These are phyloP conservation scores for Colletotrichum sp. DNA, from an alignment of 2,329 filamentous ascomycete species.

Conservation along the genomic window DNA sequence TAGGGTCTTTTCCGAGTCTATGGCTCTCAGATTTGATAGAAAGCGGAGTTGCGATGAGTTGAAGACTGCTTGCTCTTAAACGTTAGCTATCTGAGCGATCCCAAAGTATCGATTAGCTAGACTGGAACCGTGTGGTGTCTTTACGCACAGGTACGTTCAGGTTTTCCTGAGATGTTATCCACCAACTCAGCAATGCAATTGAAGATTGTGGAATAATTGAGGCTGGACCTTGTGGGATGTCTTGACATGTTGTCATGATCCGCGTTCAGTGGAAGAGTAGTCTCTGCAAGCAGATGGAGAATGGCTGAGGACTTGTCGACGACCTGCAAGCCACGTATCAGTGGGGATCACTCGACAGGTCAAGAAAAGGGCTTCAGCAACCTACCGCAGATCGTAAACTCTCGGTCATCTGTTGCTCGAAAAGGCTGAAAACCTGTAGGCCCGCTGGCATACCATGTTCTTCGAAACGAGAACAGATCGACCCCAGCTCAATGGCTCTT, in stretches of 20 bases:
- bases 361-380: background rate
- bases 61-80: background rate
- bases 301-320: background rate
- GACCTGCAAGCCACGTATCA: accelerated
- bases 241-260: background rate
- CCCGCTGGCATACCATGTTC: background rate
- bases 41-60: accelerated
- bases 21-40: accelerated
- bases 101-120: accelerated
- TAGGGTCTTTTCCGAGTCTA: accelerated
- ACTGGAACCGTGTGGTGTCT: too few species aligned
- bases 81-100: accelerated
- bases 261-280: background rate
- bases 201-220: accelerated
- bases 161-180: accelerated
- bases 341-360: accelerated
- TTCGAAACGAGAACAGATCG: accelerated
- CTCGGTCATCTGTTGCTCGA: accelerated
- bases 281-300: background rate
- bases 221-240: background rate
- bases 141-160: background rate
- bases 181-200: background rate
- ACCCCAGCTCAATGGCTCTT: background rate
- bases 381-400: accelerated
- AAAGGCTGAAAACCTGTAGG: background rate